Conservation (phyloP, 2,329 filamentous ascomycete species). For the Fusarium caatingaense region DNA sequence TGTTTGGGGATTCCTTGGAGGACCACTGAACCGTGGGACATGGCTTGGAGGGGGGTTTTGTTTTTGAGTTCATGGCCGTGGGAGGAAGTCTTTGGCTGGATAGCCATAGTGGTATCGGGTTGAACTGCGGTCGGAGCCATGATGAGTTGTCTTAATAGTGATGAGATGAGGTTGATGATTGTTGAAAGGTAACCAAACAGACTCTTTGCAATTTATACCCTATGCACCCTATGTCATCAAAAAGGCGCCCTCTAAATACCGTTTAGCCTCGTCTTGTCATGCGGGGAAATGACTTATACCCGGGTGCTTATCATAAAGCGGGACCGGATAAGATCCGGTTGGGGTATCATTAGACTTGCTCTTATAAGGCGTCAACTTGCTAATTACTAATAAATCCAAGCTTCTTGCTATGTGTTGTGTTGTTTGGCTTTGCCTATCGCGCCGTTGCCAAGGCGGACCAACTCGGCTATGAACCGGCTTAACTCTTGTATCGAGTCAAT, state of each 20-base stretch:
- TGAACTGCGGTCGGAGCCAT: background rate
- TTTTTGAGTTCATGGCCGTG: conserved; percentile 41
- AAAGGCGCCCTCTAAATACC: conserved; percentile 33
- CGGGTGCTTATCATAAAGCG: conserved; percentile 19
- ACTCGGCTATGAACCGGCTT: background rate
- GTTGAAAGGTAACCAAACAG: no score
- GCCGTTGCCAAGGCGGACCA: background rate
- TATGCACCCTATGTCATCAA: background rate
- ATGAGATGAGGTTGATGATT: background rate
- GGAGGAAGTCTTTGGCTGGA: background rate
- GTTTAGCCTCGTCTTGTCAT: background rate
- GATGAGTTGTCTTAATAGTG: background rate
- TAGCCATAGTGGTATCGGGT: background rate
- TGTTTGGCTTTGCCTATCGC: background rate
- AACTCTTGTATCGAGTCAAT: background rate
- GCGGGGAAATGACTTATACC: conserved; percentile 11
- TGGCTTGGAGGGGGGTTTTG: conserved; percentile 44
- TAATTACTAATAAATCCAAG: background rate
- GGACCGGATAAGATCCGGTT: conserved; percentile 3
- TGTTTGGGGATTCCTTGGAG: conserved; percentile 42
- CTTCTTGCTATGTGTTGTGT: background rate
- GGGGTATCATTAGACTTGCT: background rate
- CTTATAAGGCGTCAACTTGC: no score
- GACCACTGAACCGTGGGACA: conserved; percentile 44
- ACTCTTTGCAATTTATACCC: no score